phyloP scores from a whole-genome alignment of 176 grass and related monocot genomes.

The Oryza australiensis region DNA sequence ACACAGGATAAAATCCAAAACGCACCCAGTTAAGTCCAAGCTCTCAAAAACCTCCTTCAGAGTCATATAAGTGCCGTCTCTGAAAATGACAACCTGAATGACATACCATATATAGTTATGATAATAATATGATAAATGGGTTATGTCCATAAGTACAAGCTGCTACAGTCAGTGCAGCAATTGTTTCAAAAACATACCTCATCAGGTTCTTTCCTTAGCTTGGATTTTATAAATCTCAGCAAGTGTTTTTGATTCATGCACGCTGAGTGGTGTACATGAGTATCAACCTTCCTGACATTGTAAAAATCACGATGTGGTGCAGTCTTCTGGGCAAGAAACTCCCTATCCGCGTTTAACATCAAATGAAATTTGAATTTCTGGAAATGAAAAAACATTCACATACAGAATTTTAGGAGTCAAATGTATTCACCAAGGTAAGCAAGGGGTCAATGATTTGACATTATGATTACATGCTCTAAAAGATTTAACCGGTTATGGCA shows the following conservation, averaged over 20 bases:
- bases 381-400: conserved; percentile 39
- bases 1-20: conserved; percentile 29
- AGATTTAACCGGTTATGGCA: conserved; percentile 89
- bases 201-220: conserved; percentile 96
- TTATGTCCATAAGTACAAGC: conserved; percentile 13
- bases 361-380: conserved; percentile 98
- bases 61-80: conserved; percentile 98
- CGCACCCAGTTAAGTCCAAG: conserved; percentile 95
- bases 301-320: conserved; percentile 99
- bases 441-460: conserved; percentile 14
- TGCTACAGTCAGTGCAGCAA: neutral
- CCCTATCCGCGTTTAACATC: conserved; percentile 93
- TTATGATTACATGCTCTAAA: conserved; percentile 86
- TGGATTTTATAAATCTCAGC: conserved; percentile 94
- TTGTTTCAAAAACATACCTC: conserved; percentile 58
- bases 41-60: conserved; percentile 98
- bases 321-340: conserved; percentile 98
- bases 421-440: neutral
- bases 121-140: conserved; percentile 14
- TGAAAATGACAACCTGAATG: conserved; percentile 95
- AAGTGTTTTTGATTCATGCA: conserved; percentile 99
- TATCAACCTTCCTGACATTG: conserved; percentile 99
- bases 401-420: conserved; percentile 23
- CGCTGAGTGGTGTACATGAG: conserved; percentile 98
- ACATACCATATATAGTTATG: conserved; percentile 30